Base-by-base conservation (phyloP, 257 asterid genomes). In the Nemophila menziesii region DNA sequence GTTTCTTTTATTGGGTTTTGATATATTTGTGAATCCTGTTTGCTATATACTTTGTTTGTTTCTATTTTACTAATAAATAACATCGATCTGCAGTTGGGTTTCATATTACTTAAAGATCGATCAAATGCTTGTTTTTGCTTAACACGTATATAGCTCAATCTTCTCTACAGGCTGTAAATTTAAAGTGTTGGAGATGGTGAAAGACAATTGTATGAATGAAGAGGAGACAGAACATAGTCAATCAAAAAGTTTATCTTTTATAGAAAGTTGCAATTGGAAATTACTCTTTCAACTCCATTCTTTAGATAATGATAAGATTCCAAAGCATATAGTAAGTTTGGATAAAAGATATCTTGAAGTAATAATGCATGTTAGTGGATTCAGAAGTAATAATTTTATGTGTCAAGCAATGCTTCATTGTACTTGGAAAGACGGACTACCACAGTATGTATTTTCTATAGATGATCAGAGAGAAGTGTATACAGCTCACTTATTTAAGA, bases 401-500 rank as follows among this genome's bases (percentile, higher is more conserved):
- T 78, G 58, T 55, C 97, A 80, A 48, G 95, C 86, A 58, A 78
- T 78, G 95, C 70, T 89, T 46, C 79, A 80, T 65, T 66, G 77
- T 49, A 68, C 79, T 1, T 75, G 92, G 92, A 83, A 68, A 54
- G 64, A 80, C 10, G 93, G 93, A 48, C 43, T 66, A 5, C 93
- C 90, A 0, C 68, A 55, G 58, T 73, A 67, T 44, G 64, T 73
- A 47, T 80, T 83, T 63, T 78, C 79, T 8, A 71, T 80, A 14
- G 86, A 83, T 59, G 95, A 74, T 60, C 81, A 62, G 54, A 67
- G 50, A 50, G 93, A 80, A 60, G 69, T 75, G 19, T 80, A 75
- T 51, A 55, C 68, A 5, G 84, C 95, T 23, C 63, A 69, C 36
- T 20, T 73, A 58, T 49, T 58, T 4, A 64, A 65, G 61, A 57